phyloP scores from a whole-genome alignment of 305 asterid species.

The Fraxinus latifolia region DNA sequence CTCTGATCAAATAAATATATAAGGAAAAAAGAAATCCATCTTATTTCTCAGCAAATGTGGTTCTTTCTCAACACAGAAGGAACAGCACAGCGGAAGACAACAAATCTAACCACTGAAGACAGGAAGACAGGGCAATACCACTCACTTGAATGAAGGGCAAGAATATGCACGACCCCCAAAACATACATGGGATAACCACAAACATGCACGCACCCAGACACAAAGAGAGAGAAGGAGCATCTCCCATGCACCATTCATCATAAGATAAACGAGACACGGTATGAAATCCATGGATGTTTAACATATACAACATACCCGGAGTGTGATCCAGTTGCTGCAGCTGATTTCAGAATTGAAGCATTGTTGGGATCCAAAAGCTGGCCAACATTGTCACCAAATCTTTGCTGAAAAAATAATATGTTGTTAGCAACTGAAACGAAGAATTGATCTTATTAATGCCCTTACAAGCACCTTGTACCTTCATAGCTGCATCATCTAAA shows the following conservation, averaged over 20 bases:
- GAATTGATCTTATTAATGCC: neutral
- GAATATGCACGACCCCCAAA: neutral
- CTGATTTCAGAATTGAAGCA: conserved; percentile 91
- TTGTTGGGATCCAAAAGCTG: conserved; percentile 85
- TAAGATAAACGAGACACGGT: neutral
- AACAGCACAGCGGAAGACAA: neutral
- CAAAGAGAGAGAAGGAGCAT: neutral
- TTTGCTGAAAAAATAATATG: conserved; percentile 58
- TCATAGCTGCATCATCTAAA: conserved; percentile 79
- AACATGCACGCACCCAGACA: neutral
- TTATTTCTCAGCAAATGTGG: conserved; percentile 2
- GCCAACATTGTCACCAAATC: conserved; percentile 79
- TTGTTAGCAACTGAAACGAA: conserved; percentile 25
- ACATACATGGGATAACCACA: neutral
- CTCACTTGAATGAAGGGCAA: neutral
- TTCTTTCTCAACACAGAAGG: neutral
- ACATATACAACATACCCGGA: conserved; percentile 59
- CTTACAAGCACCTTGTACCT: conserved; percentile 43
- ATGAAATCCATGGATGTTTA: conserved; percentile 14
- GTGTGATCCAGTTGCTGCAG: conserved; percentile 77
- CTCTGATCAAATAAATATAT: neutral
- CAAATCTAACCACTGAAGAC: neutral
- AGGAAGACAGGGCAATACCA: neutral
- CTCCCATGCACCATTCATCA: neutral
- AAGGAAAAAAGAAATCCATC: neutral